Conservation (phyloP, 2,329 filamentous ascomycete genomes). For the Pseudopyrenochaeta lycopersici region DNA sequence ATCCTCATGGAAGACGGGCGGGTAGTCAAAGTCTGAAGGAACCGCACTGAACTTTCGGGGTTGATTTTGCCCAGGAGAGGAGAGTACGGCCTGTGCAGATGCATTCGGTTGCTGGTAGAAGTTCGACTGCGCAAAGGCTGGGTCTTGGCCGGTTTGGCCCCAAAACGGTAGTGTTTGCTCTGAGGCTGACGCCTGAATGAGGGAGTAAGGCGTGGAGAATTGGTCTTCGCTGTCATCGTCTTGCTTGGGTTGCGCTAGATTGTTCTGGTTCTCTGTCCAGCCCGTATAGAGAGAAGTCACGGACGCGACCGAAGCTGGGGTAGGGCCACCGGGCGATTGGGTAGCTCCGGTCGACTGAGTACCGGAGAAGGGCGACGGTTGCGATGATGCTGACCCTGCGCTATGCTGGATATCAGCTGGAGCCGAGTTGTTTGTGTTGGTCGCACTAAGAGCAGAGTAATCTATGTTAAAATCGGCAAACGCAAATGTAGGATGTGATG, state of each 20-base stretch:
- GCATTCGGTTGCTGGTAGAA: constrained; percentile 49
- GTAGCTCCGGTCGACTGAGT: constrained; percentile 39
- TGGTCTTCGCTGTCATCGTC: constrained; percentile 38
- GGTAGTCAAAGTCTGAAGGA: constrained; percentile 42
- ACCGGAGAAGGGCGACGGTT: constrained; percentile 47
- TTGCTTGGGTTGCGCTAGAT: constrained; percentile 29
- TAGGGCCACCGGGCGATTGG: constrained; percentile 44
- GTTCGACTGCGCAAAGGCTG: constrained; percentile 34
- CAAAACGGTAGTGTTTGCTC: constrained; percentile 44
- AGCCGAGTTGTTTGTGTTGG: constrained; percentile 30
- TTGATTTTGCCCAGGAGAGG: constrained; percentile 43
- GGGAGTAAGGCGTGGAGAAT: constrained; percentile 40
- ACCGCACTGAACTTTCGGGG: constrained; percentile 39
- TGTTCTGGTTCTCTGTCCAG: constrained; percentile 46
- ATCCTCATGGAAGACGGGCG: constrained; percentile 43
- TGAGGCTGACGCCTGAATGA: constrained; percentile 41
- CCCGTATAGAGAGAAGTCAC: constrained; percentile 48
- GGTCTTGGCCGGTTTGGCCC: constrained; percentile 28
- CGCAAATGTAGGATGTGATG: constrained; percentile 32
- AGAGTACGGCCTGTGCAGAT: constrained; percentile 46
- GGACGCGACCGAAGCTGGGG: constrained; percentile 44
- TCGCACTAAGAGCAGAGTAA: constrained; percentile 33
- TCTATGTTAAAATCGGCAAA: constrained; percentile 39
- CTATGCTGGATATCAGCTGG: constrained; percentile 40
- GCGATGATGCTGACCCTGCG: constrained; percentile 41